A percentile compares a stretch with the other conserved stretches of the same genome.
These are phyloP conservation scores for Pichia sporocuriosa DNA, from an alignment of 805 yeast species.

Conservation along the genomic window DNA sequence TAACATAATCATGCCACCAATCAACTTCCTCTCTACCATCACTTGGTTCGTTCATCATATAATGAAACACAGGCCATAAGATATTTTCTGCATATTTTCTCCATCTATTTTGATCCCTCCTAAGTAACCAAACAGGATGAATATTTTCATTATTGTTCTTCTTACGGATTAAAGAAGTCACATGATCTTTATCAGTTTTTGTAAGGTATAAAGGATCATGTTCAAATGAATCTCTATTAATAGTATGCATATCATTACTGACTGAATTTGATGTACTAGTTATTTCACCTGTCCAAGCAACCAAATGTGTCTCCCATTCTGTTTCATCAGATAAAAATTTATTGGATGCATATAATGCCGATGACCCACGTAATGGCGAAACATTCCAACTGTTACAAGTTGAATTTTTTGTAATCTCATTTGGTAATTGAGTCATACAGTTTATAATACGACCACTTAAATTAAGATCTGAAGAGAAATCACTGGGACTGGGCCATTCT, in stretches of 20 bases:
- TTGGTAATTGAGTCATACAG: slow-evolving; percentile 63
- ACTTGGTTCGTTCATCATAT: slow-evolving; percentile 70
- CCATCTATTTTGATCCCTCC: slow-evolving; percentile 79
- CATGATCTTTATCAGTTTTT: slow-evolving; percentile 44
- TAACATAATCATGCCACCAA: slow-evolving; percentile 83
- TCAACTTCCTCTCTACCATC: slow-evolving; percentile 63
- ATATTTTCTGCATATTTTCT: slow-evolving; percentile 83
- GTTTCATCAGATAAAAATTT: slow-evolving; percentile 56
- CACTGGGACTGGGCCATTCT: slow-evolving; percentile 13
- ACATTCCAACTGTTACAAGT: slow-evolving; percentile 51
- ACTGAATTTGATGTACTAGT: neutral
- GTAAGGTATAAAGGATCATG: slow-evolving; percentile 54
- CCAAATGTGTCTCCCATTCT: slow-evolving; percentile 79
- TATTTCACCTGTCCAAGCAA: slow-evolving; percentile 96
- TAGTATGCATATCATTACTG: too few species aligned
- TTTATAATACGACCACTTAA: slow-evolving; percentile 63
- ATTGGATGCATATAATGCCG: slow-evolving; percentile 76
- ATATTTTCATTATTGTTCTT: slow-evolving; percentile 45
- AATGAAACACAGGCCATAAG: slow-evolving; percentile 93
- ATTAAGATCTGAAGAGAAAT: slow-evolving; percentile 25
- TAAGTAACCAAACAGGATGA: slow-evolving; percentile 85
- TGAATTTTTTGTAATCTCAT: slow-evolving; percentile 42
- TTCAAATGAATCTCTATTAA: too few species aligned
- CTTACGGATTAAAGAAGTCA: slow-evolving; percentile 41
- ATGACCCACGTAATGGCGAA: slow-evolving; percentile 67